A percentile compares a stretch with the other conserved stretches of the same genome.
phyloP scores from a whole-genome alignment of 768 basidiomycete species.

The Xerocomellus amylosporus region DNA sequence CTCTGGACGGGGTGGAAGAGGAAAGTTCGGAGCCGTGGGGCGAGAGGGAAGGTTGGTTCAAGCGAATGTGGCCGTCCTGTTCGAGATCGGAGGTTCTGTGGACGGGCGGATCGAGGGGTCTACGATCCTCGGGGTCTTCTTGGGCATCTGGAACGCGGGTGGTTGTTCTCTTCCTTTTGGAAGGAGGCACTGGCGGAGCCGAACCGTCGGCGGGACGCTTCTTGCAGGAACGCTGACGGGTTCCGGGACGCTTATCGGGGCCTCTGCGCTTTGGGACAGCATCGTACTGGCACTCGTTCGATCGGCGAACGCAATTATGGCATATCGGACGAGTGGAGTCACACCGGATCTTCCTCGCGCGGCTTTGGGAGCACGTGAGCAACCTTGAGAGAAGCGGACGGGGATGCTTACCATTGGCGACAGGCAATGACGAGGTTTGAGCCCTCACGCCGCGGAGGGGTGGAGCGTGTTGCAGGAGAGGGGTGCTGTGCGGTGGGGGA shows the following conservation, averaged over 20 bases:
- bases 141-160: constrained; percentile 34
- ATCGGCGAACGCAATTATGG: constrained; percentile 77
- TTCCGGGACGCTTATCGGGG: constrained; percentile 83
- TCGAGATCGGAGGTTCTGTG: constrained; percentile 28
- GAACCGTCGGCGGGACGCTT: constrained; percentile 63
- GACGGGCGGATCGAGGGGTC: constrained; percentile 24
- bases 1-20: constrained; percentile 28
- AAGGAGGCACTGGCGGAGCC: constrained; percentile 46
- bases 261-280: constrained; percentile 77
- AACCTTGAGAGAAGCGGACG: constrained; percentile 26
- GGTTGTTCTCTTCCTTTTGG: constrained; percentile 51
- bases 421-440: constrained; percentile 78
- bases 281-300: constrained; percentile 78
- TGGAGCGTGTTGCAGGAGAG: constrained; percentile 23
- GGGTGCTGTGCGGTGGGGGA: constrained; percentile 30
- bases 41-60: constrained; percentile 33
- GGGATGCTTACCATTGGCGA: constrained; percentile 67
- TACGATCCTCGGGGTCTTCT: constrained; percentile 29
- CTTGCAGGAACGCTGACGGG: constrained; percentile 81
- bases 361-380: constrained; percentile 50
- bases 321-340: constrained; percentile 80
- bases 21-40: constrained; percentile 32
- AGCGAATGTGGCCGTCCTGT: constrained; percentile 21
- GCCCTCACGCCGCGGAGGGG: constrained; percentile 49
- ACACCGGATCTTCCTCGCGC: constrained; percentile 81